Base-by-base conservation (phyloP, 225 moss, liverwort and hornwort genomes). In the Thuidium tamariscinum region DNA sequence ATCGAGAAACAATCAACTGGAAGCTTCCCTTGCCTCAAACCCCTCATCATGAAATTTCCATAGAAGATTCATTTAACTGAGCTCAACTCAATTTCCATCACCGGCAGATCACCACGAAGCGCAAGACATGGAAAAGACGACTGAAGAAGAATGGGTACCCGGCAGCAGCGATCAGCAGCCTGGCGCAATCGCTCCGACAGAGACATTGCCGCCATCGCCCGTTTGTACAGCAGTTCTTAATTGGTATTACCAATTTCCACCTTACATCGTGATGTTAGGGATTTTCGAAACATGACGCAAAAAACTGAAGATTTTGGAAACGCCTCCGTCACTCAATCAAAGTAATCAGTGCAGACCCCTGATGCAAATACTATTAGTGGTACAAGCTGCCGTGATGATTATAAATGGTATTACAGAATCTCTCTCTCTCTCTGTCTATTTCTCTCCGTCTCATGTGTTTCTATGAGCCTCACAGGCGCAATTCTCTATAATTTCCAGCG, bases 111-210 rank as follows among this genome's bases (percentile, higher is more conserved):
- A 48, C 74, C 29, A 76, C 5, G 66, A 23, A 67, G n/a, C 48
- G 9, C 60, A 59, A 42, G 32, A 37, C 14, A 82, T 23, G 55
- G 59, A n/a, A 30, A 30, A 26, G 36, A 3, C 59, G 57, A 67
- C 8, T 67, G 39, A 54, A 37, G 66, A 25, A 32, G 56, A 54
- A 39, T n/a, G 37, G 22, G 41, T 74, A 93, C 93, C 91, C 91
- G 46, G 83, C 89, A 89, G 83, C 88, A 91, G 21, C 87, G 91
- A 89, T 83, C 85, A 41, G 92, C 92, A 83, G 92, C 93, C 34
- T 69, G 83, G 26, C 62, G 85, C 85, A 93, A 78, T 44, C 88
- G 88, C 62, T 83, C 89, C 46, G 63, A 54, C 20, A 87, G 80
- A n/a, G n/a, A n/a, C n/a, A n/a, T n/a, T n/a, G n/a, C n/a, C 59